A percentile compares a stretch with the other conserved stretches of the same genome.
phyloP scores from a whole-genome alignment of 2,329 filamentous ascomycete species.

The Cladophialophora psammophila region DNA sequence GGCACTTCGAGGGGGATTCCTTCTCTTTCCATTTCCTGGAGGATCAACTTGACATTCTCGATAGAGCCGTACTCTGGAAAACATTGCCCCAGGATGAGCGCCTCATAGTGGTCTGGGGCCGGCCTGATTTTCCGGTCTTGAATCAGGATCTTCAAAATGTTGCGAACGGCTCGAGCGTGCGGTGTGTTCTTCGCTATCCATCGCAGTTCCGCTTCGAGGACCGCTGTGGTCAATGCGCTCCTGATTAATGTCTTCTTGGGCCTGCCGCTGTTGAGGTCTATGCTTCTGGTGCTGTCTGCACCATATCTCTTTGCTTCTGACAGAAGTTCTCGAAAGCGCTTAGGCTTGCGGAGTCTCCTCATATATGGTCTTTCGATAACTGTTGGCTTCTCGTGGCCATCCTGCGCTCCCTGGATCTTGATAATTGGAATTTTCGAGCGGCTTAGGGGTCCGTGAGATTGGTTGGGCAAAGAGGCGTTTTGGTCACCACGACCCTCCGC shows the following conservation, averaged over 20 bases:
- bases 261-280: constrained; percentile 9
- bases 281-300: constrained; percentile 5
- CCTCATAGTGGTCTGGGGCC: constrained; percentile 66
- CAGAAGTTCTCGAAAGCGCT: constrained; percentile 4
- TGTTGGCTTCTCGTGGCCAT: background rate
- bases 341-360: constrained; percentile 7
- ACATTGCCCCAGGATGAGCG: constrained; percentile 75
- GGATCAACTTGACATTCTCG: constrained; percentile 66
- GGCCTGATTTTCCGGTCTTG: constrained; percentile 48
- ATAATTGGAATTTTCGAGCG: background rate
- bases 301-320: background rate
- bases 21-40: constrained; percentile 73
- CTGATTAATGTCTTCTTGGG: constrained; percentile 16
- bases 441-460: background rate
- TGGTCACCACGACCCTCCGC: background rate
- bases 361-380: background rate
- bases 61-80: constrained; percentile 71
- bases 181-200: constrained; percentile 29
- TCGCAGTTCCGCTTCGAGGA: constrained; percentile 36
- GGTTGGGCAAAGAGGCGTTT: background rate
- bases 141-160: constrained; percentile 50
- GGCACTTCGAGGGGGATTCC: constrained; percentile 69
- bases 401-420: background rate
- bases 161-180: constrained; percentile 22
- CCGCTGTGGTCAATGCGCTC: constrained; percentile 18